Evolutionary conservation across 108 stramenopile genomes (phyloP).

Genomic region (Nannochloropsis salina): DNA sequence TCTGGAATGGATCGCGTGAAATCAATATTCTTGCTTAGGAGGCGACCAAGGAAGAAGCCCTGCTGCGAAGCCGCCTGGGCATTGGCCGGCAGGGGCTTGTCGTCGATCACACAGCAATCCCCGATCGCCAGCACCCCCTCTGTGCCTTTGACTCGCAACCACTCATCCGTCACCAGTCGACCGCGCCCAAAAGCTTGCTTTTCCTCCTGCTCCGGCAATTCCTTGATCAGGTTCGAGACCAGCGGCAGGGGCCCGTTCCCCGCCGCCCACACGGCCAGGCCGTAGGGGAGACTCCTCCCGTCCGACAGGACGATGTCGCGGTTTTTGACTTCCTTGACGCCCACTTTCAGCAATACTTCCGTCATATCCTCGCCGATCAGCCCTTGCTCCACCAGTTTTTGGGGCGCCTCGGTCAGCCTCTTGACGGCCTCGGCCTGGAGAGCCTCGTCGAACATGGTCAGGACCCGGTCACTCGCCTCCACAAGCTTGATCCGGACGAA

Average conservation of each 20-base stretch:
- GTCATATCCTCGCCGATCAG: slow-evolving; percentile 63
- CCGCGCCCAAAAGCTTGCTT: slow-evolving; percentile 55
- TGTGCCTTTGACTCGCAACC: slow-evolving; percentile 74
- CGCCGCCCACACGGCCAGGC: slow-evolving; percentile 88
- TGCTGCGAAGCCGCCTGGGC: slow-evolving; percentile 89
- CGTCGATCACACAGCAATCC: slow-evolving; percentile 70
- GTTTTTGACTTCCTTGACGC: slow-evolving; percentile 76
- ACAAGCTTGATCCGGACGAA: slow-evolving; percentile 81
- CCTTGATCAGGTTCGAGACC: slow-evolving; percentile 58
- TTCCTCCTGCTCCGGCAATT: slow-evolving; percentile 34
- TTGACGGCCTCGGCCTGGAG: slow-evolving; percentile 76
- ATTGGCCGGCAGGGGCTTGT: slow-evolving; percentile 68
- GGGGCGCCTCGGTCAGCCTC: slow-evolving; percentile 60
- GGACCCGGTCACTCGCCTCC: slow-evolving; percentile 73
- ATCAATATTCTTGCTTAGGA: slow-evolving; percentile 71
- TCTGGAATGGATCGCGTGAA: slow-evolving; percentile 33
- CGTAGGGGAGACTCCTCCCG: slow-evolving; percentile 67
- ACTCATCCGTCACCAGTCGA: slow-evolving; percentile 78
- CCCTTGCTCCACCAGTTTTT: slow-evolving; percentile 45
- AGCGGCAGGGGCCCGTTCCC: slow-evolving; percentile 84
- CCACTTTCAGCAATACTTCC: slow-evolving; percentile 68
- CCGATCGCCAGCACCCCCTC: slow-evolving; percentile 77
- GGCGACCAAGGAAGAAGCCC: slow-evolving; percentile 73
- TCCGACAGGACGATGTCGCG: slow-evolving; percentile 67
- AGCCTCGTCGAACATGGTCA: slow-evolving; percentile 77